Percentiles rank a stretch among this genome's conserved stretches.
Conservation (phyloP, 2,329 filamentous ascomycete species). For the Aureobasidium subglaciale region DNA sequence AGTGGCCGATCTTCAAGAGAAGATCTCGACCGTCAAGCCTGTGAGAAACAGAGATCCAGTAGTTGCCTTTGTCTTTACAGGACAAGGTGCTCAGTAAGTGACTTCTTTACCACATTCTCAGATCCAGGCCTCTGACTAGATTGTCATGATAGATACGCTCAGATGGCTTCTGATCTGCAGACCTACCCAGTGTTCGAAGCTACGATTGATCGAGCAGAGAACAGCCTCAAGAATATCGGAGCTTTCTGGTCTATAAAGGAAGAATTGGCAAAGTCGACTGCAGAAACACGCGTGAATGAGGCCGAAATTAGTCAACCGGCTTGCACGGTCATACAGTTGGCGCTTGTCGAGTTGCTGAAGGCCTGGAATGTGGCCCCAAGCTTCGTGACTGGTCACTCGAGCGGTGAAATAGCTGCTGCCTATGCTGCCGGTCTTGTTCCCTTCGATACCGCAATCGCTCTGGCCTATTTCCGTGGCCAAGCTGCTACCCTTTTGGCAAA, state of each 20-base stretch:
- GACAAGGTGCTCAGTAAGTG: slow-evolving; percentile 28
- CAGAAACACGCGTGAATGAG: slow-evolving; percentile 18
- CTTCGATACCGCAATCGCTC: slow-evolving; percentile 17
- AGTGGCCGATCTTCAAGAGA: neutral
- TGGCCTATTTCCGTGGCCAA: slow-evolving; percentile 23
- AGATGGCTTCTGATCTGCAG: slow-evolving; percentile 24
- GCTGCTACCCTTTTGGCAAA: neutral
- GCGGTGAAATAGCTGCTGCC: slow-evolving; percentile 29
- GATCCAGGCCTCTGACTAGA: slow-evolving; percentile 17
- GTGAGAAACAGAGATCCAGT: too few relatives aligned
- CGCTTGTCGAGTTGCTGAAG: slow-evolving; percentile 34
- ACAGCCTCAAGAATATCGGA: slow-evolving; percentile 16
- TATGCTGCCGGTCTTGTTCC: slow-evolving; percentile 20
- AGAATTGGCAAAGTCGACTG: slow-evolving; percentile 25
- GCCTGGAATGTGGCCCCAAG: slow-evolving; percentile 20
- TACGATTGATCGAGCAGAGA: slow-evolving; percentile 18
- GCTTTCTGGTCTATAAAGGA: slow-evolving; percentile 26
- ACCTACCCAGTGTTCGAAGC: slow-evolving; percentile 18
- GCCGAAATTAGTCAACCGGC: slow-evolving; percentile 38
- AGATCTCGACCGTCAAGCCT: neutral
- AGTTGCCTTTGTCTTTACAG: slow-evolving; percentile 25
- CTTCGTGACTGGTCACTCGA: slow-evolving; percentile 25
- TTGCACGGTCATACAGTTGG: slow-evolving; percentile 50
- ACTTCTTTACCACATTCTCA: neutral
- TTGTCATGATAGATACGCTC: neutral